Evolutionary conservation across 768 basidiomycete genomes (phyloP).

Genomic region (Amanita thiersii): DNA sequence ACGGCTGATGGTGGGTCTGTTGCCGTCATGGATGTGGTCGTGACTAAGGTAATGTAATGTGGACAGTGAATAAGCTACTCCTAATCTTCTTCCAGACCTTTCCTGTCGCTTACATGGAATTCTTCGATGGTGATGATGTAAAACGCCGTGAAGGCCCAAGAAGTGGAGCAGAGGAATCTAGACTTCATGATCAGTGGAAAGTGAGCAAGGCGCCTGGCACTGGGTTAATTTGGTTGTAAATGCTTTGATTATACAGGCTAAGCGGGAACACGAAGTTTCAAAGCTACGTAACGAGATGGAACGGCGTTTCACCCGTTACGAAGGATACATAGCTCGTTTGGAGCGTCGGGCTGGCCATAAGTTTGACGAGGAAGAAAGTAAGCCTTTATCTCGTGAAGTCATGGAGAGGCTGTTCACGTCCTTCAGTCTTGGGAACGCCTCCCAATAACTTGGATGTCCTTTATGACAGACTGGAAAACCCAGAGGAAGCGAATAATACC

Average conservation of each 20-base stretch:
- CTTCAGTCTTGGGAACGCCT: constrained; percentile 20
- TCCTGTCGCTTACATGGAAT: constrained; percentile 78
- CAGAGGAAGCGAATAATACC: constrained; percentile 31
- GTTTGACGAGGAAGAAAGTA: constrained; percentile 34
- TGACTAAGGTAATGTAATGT: constrained; percentile 45
- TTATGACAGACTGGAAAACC: constrained; percentile 60
- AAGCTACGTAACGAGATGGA: constrained; percentile 52
- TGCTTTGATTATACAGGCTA: constrained; percentile 30
- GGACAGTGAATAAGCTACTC: constrained; percentile 1
- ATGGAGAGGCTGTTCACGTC: constrained; percentile 6
- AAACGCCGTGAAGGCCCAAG: constrained; percentile 52
- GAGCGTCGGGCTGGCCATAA: constrained; percentile 46
- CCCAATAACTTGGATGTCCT: constrained; percentile 46
- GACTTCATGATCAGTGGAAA: constrained; percentile 59
- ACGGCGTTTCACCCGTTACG: constrained; percentile 41
- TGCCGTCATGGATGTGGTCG: constrained; percentile 62
- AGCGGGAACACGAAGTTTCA: constrained; percentile 48
- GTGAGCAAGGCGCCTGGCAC: constrained; percentile 28
- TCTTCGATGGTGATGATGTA: constrained; percentile 38
- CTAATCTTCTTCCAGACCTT: constrained; percentile 39
- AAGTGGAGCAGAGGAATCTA: constrained; percentile 61
- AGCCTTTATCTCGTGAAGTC: constrained; percentile 2
- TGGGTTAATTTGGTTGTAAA: constrained; percentile 1
- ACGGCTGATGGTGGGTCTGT: constrained; percentile 77
- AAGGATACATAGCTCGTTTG: constrained; percentile 59